A percentile compares a stretch with the other conserved stretches of the same genome.
Conservation (phyloP, 805 yeast genomes). For the Kregervanrija fluxuum region DNA sequence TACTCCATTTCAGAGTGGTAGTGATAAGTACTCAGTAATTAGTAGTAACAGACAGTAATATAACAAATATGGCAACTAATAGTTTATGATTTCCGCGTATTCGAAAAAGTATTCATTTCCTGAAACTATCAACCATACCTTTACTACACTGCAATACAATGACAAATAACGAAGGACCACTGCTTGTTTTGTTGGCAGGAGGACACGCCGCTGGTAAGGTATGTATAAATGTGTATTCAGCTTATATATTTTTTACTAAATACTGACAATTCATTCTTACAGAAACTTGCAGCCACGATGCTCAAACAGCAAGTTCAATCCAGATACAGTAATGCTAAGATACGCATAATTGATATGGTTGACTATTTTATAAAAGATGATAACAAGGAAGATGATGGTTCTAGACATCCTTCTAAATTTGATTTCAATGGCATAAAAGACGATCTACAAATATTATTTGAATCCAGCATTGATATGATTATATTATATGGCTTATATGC, state of each 20-base stretch:
- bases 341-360: conserved; percentile 21
- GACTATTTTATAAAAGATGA: conserved; percentile 6
- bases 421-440: conserved; percentile 27
- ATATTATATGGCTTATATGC: conserved; percentile 79
- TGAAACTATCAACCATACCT: too few relatives aligned
- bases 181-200: conserved; percentile 26
- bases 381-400: conserved; percentile 3
- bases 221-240: conserved; percentile 3
- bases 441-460: conserved; percentile 5
- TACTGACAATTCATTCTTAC: conserved; percentile 3
- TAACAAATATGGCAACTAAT: too few relatives aligned
- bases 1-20: too few relatives aligned
- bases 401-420: conserved; percentile 34
- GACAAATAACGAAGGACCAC: conserved; percentile 4
- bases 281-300: conserved; percentile 19
- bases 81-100: too few relatives aligned
- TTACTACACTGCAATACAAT: not conserved
- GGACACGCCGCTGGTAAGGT: conserved; percentile 32
- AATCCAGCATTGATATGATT: conserved; percentile 25
- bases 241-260: not conserved
- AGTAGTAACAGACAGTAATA: too few relatives aligned
- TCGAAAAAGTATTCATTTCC: too few relatives aligned
- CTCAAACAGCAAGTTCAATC: conserved; percentile 16
- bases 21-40: too few relatives aligned
- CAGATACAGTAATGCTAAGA: conserved; percentile 13